Evolutionary conservation across 2,329 filamentous ascomycete species (phyloP), one percentile per base, ranked within the genome.

Genomic region (Aspergillus pseudoterreus): DNA sequence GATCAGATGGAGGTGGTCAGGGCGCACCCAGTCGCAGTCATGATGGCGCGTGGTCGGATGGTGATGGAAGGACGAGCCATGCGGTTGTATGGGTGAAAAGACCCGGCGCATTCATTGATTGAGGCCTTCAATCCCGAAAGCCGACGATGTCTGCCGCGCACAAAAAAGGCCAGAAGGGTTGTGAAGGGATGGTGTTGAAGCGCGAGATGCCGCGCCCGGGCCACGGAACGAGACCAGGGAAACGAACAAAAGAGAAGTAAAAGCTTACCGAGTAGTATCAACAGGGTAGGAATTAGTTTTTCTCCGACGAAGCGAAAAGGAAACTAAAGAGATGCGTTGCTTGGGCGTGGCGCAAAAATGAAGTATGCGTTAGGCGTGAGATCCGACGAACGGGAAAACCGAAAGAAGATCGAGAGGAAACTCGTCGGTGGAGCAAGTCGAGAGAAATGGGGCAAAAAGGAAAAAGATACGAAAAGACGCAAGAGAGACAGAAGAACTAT

Each of bases 381-480:
- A 56, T 52, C 53, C 51, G 57, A 56, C 55, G 53, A 52, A 59
- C 52, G 56, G 17, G 35, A 17, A 17, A 38, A 38, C 35, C 15
- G 35, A 38, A 38, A 17, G 35, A 38, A 38, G 35, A 38, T 38
- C 35, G 35, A 8, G 35, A n/a, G 50, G 57, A 58, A 62, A 50
- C 63, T 66, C 58, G 58, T 58, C 60, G 43, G 52, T 52, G 57
- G 60, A 53, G 63, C 56, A 57, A 53, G 49, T 33, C 33, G 55
- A 57, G 54, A 53, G 57, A 47, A 60, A 61, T 51, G 51, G 57
- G 54, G 56, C 46, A 45, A 51, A 55, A 45, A 53, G 57, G 52
- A 53, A 54, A 57, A 53, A 60, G 51, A 55, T 47, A 54, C 54
- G 50, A 58, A 57, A 58, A 54, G 45, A 53, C 49, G 57, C 52